A percentile compares a stretch with the other conserved stretches of the same genome.
Evolutionary conservation across 306 rosid species (phyloP).

Genomic region (Abrus pulchellus): DNA sequence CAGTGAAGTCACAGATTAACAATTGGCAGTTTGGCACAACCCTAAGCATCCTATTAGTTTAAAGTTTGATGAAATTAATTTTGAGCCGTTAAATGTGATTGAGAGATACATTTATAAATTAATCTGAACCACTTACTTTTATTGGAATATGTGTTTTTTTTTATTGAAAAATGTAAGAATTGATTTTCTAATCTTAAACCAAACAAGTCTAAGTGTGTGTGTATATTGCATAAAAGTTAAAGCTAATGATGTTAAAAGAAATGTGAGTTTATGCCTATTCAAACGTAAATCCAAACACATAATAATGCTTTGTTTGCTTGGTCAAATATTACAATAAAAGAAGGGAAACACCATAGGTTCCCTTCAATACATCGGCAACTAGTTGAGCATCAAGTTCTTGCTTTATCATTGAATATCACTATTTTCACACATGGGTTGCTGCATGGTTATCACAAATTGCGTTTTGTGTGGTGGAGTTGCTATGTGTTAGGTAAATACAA

Average conservation of each 20-base stretch:
- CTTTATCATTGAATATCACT: slow-evolving; percentile 40
- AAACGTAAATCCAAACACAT: no score
- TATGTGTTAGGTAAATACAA: slow-evolving; percentile 55
- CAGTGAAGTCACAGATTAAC: slow-evolving; percentile 54
- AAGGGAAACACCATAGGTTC: slow-evolving; percentile 9
- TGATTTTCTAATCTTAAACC: no score
- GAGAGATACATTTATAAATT: no score
- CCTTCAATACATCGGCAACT: slow-evolving; percentile 45
- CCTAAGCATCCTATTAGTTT: not conserved
- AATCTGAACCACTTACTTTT: no score
- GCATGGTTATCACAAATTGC: slow-evolving; percentile 26
- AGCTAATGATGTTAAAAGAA: no score
- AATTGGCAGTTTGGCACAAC: slow-evolving; percentile 50
- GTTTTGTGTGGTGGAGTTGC: slow-evolving; percentile 46
- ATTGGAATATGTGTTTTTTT: no score
- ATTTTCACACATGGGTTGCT: slow-evolving; percentile 51
- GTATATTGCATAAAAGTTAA: no score
- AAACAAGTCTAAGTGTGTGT: no score
- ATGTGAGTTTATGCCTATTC: no score
- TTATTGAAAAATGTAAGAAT: no score
- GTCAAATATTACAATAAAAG: slow-evolving; percentile 42
- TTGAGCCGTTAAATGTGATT: no score
- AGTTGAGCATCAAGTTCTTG: slow-evolving; percentile 48
- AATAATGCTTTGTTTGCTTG: slow-evolving; percentile 37
- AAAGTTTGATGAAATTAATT: no score